Base-by-base conservation (phyloP, 345 rosid species). In the Boechera divaricarpa region DNA sequence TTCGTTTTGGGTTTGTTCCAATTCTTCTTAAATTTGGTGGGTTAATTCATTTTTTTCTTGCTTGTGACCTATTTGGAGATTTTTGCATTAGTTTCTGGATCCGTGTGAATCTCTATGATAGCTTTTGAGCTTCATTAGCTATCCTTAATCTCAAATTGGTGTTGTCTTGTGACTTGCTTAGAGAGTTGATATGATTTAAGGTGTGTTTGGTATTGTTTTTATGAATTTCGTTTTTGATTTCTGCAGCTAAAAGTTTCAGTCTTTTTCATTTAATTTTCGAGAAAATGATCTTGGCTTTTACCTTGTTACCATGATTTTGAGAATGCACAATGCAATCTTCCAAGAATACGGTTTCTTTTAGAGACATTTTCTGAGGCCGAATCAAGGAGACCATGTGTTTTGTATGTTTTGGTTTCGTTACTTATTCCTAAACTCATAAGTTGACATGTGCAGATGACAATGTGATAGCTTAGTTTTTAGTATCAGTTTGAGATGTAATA, bases 301-400 rank as follows among this genome's bases (percentile, higher is more conserved):
- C 36, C 7, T 3, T 72, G 18, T 54, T 69, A 26, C 29, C 42
- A 47, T 59, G 63, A 66, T 58, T 57, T 56, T 66, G 67, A 47
- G 67, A 35, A 75, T 75, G 55, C 44, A 67, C 72, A 74, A 74
- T 74, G 72, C 38, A 66, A 64, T 70, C 55, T 57, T 57, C 16
- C 11, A 39, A 28, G 15, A 52, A 54, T 56, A 56, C 10, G 28
- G 61, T 68, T 68, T 53, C 32, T 53, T 35, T 52, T 4, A 49
- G 49, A 35, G 42, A 52, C 24, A 52, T 15, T 66, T 26, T 13
- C 28, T 63, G 11, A 12, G 69, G 70, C 41, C 1, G n/a, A 15
- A 47, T 31, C 10, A 0, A 54, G 60, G 60, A 36, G 63, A 56
- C 3, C 53, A 39, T 68, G 49, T 53, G 51, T 24, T 53, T 53